Percentiles rank a stretch among this genome's conserved stretches.
Conservation (phyloP, 805 yeast genomes). For the Ogataea philodendri region DNA sequence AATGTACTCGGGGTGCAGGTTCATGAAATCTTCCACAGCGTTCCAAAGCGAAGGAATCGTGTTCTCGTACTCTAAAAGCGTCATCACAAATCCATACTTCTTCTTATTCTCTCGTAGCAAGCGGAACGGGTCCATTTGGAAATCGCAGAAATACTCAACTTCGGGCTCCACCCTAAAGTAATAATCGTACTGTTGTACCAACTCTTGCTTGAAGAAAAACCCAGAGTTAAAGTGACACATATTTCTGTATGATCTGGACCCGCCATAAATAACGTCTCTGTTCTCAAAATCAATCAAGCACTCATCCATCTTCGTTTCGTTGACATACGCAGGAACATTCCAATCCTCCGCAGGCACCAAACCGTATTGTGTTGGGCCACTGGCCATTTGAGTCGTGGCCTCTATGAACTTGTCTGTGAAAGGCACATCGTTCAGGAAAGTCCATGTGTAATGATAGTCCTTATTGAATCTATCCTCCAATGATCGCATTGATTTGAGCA, state of each 20-base stretch:
- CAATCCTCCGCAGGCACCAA: slow-evolving; percentile 67
- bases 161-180: slow-evolving; percentile 97
- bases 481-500: slow-evolving; percentile 71
- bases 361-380: slow-evolving; percentile 68
- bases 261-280: slow-evolving; percentile 60
- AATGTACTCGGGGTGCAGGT: slow-evolving; percentile 55
- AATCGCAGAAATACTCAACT: slow-evolving; percentile 84
- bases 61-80: slow-evolving; percentile 75
- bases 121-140: slow-evolving; percentile 82
- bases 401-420: slow-evolving; percentile 62
- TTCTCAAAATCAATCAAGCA: slow-evolving; percentile 44
- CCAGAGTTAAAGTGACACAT: slow-evolving; percentile 97
- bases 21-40: slow-evolving; percentile 60
- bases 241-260: slow-evolving; percentile 69
- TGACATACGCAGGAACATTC: slow-evolving; percentile 73
- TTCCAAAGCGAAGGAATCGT: slow-evolving; percentile 89
- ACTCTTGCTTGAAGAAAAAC: slow-evolving; percentile 75
- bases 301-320: slow-evolving; percentile 51
- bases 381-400: slow-evolving; percentile 58
- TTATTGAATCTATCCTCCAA: slow-evolving; percentile 72
- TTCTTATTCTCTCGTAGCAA: slow-evolving; percentile 73
- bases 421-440: slow-evolving; percentile 72
- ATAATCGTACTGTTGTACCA: slow-evolving; percentile 73
- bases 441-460: slow-evolving; percentile 71
- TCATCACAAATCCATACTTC: slow-evolving; percentile 83